Evolutionary conservation across 192 early-diverging fungal genomes (phyloP), one percentile per base, ranked within the genome.

Genomic region (Linnemannia hyalina): DNA sequence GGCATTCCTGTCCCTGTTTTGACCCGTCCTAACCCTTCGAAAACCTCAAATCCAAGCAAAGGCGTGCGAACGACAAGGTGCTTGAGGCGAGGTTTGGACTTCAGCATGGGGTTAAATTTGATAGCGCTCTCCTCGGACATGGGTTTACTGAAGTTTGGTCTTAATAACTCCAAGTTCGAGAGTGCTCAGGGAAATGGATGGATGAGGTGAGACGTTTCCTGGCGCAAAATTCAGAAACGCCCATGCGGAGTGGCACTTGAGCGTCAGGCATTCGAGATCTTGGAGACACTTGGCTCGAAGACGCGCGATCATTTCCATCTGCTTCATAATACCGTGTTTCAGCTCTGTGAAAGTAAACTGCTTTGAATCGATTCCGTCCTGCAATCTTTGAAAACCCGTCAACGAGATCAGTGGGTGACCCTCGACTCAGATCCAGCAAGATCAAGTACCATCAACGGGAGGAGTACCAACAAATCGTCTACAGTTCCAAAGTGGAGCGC

Each of bases 271-370:
- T 26, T 60, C n/a, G 7, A 29, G 57, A 10, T 8, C n/a, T 29
- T 23, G n/a, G 57, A 60, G n/a, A 60, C 57, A 70, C 29, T 38
- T 36, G 2, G 46, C n/a, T 87, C n/a, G 57, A n/a, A 10, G n/a
- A 60, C 29, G n/a, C 23, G 57, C 57, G 57, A 29, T 1, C 7
- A 55, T 55, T 4, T 23, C 52, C 52, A 23, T 18, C 22, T 23
- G 22, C 16, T 23, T 18, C 22, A 15, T 46, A 13, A 46, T 46
- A 11, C 23, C 4, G 52, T 23, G 5, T 6, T 7, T 55, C 18
- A 18, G 6, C 52, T 55, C 22, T 4, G 22, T 23, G 20, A 55
- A 55, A 55, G 52, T 55, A 23, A 55, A 55, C 52, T 55, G 52
- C 52, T 55, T 55, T 10, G 57, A 60, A 26, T n/a, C n/a, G 57